Evolutionary conservation across 2,329 filamentous ascomycete species (phyloP), one percentile per base, ranked within the genome.

Genomic region (Fusarium pseudocircinatum): DNA sequence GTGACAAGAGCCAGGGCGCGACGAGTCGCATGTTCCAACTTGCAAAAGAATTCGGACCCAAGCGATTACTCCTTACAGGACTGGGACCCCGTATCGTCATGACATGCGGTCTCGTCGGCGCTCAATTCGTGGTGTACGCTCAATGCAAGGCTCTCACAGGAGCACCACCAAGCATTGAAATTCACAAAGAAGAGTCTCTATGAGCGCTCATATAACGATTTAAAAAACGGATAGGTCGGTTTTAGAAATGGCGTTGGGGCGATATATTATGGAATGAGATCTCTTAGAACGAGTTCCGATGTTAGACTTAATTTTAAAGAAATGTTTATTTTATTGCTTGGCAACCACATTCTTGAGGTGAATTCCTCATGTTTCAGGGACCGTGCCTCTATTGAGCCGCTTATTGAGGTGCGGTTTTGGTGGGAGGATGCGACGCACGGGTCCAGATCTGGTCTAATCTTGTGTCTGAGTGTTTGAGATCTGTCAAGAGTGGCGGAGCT

Each of bases 101-200:
- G 87, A 88, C 86, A 2, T 87, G 86, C 60, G 86, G 84, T 10
- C 77, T 88, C 34, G 87, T 88, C 1, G 83, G 86, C 3, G 85
- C 84, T 1, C 87, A 88, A 74, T 88, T 88, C 74, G 86, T 88
- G 28, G 87, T 88, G 40, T 88, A 88, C 60, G 86, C 86, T 6
- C 86, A 88, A 75, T 88, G 85, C 81, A 88, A 88, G 81, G 74
- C 85, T 8, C 78, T 88, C 22, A 86, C 87, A 4, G 86, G 86
- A 1, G 86, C 87, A 8, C 86, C 86, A 28, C 83, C 86, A 0
- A 77, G 85, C 36, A 85, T 88, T 56, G 87, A 88, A 76, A 88
- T 88, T 70, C 86, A 88, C 76, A 88, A 87, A 77, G 85, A 87
- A 69, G 72, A 70, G 42, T 72, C 80, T 0, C 69, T 80, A 37